Percentiles rank a stretch among this genome's conserved stretches.
phyloP scores from a whole-genome alignment of 192 early-diverging fungal genomes.

The Coemansia sp. region DNA sequence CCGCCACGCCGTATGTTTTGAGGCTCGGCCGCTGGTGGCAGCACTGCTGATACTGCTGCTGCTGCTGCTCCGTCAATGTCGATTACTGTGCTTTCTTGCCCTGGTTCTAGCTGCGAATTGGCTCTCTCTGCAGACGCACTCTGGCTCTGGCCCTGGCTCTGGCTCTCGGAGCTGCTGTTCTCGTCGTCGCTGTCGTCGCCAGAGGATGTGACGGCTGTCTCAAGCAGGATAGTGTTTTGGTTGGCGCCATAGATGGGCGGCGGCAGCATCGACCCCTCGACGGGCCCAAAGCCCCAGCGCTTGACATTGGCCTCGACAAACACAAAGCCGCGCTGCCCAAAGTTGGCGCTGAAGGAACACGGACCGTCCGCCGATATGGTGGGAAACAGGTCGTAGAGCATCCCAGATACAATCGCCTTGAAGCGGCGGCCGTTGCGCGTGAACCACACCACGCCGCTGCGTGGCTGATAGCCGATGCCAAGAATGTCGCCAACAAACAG shows the following conservation, averaged over 20 bases:
- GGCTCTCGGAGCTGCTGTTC: neutral
- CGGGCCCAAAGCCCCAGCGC: constrained; percentile 77
- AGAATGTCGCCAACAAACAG: constrained; percentile 75
- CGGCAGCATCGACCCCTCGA: constrained; percentile 66
- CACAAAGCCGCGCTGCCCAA: constrained; percentile 79
- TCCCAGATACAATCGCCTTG: constrained; percentile 68
- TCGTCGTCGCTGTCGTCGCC: constrained; percentile 22
- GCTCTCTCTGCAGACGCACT: neutral
- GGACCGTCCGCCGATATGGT: constrained; percentile 55
- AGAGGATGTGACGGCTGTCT: constrained; percentile 23
- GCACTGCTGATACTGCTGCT: neutral
- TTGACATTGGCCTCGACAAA: constrained; percentile 85
- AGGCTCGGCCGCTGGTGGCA: neutral
- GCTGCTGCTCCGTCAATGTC: constrained; percentile 19
- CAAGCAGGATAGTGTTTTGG: constrained; percentile 66
- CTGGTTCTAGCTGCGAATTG: neutral
- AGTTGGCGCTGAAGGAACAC: constrained; percentile 63
- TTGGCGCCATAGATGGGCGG: constrained; percentile 78
- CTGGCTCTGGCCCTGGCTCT: neutral
- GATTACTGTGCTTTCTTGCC: constrained; percentile 25
- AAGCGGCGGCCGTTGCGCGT: constrained; percentile 72
- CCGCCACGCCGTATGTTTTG: constrained; percentile 3
- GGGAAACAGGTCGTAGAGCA: constrained; percentile 69
- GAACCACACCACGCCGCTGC: constrained; percentile 73
- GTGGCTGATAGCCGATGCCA: constrained; percentile 75